Conservation (phyloP, 2,329 filamentous ascomycete species). For the Microascus cirrosus region DNA sequence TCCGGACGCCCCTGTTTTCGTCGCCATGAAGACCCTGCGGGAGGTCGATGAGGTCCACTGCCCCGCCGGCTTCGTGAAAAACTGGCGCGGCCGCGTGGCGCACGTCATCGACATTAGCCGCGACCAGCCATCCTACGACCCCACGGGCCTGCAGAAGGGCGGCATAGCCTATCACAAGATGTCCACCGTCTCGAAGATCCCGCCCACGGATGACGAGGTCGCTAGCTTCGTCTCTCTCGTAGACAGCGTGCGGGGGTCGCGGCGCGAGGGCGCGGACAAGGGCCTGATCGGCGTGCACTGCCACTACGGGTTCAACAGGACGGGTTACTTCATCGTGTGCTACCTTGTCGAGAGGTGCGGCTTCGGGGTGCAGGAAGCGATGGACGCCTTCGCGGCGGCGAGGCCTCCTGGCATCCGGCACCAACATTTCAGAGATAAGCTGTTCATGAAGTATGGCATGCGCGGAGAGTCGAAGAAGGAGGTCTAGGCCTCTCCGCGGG, state of each 20-base stretch:
- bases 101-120: constrained; percentile 87
- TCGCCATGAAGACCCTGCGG: constrained; percentile 85
- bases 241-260: constrained; percentile 41
- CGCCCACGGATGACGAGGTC: constrained; percentile 49
- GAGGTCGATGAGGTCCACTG: constrained; percentile 79
- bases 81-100: constrained; percentile 56
- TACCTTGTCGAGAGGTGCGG: constrained; percentile 79
- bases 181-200: constrained; percentile 84
- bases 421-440: constrained; percentile 73
- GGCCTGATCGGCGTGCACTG: constrained; percentile 70
- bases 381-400: constrained; percentile 63
- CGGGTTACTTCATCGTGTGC: constrained; percentile 80
- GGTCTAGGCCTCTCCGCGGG: neutral
- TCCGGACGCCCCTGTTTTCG: constrained; percentile 49
- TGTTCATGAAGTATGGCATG: constrained; percentile 63
- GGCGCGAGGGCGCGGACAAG: constrained; percentile 23
- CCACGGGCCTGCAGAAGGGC: constrained; percentile 52
- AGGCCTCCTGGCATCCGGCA: constrained; percentile 80
- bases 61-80: constrained; percentile 57
- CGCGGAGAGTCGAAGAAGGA: neutral
- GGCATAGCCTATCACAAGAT: constrained; percentile 74
- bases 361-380: constrained; percentile 62
- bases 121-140: constrained; percentile 82
- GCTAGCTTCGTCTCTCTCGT: constrained; percentile 42
- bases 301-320: constrained; percentile 92